Conservation (phyloP, 164 flowering plant species). For the Sedum album region DNA sequence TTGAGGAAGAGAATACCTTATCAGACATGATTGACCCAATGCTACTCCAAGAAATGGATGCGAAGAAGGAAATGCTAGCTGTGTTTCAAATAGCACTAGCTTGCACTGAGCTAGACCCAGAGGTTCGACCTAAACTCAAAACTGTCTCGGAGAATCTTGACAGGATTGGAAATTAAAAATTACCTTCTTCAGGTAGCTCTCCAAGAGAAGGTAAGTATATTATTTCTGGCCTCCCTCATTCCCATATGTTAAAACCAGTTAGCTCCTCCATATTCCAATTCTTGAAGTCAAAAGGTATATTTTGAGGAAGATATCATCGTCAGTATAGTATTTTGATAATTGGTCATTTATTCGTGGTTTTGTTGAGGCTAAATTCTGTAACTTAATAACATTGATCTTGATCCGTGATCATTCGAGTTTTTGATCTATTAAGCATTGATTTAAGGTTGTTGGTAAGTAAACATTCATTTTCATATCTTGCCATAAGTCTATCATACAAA, state of each 20-base stretch:
- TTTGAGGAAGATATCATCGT: background rate
- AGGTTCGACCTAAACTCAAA: conserved; percentile 80
- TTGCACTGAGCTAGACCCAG: conserved; percentile 85
- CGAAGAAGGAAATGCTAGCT: conserved; percentile 74
- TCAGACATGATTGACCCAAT: conserved; percentile 79
- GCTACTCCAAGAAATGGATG: conserved; percentile 64
- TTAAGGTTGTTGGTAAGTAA: too few relatives aligned
- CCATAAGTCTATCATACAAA: too few relatives aligned
- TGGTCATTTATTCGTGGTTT: too few relatives aligned
- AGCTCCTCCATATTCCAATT: background rate
- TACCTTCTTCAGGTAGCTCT: background rate
- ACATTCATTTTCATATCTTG: too few relatives aligned
- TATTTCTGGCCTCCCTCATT: background rate
- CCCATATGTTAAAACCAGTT: background rate
- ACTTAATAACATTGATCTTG: background rate
- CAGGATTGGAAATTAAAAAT: conserved; percentile 30
- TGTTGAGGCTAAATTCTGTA: background rate
- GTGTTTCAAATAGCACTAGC: conserved; percentile 72
- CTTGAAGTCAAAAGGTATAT: background rate
- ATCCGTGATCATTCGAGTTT: too few relatives aligned
- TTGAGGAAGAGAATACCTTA: conserved; percentile 62
- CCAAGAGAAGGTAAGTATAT: background rate
- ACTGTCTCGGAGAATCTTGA: conserved; percentile 70
- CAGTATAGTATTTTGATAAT: background rate
- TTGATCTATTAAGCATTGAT: too few relatives aligned